A percentile compares a stretch with the other conserved stretches of the same genome.
phyloP scores from a whole-genome alignment of 495 filamentous ascomycete genomes.

The Opeltia flavorubescens region DNA sequence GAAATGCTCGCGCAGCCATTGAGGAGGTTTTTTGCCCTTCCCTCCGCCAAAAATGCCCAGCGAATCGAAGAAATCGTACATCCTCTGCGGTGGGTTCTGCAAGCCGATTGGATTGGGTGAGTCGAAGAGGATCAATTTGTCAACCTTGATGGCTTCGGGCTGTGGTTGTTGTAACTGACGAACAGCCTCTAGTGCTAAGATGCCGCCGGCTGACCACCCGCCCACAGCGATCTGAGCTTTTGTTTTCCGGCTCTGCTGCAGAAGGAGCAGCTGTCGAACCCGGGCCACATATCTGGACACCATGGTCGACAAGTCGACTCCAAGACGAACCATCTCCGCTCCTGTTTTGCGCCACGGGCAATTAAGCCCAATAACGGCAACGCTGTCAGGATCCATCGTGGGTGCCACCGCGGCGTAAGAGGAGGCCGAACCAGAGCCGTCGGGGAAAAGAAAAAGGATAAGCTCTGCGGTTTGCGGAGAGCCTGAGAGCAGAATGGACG shows the following conservation, averaged over 20 bases:
- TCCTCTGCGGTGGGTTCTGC: slow-evolving; percentile 17
- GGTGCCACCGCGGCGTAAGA: slow-evolving; percentile 47
- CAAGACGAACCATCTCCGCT: slow-evolving; percentile 35
- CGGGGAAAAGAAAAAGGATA: slow-evolving; percentile 61
- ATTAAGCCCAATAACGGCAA: slow-evolving; percentile 47
- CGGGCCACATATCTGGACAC: slow-evolving; percentile 42
- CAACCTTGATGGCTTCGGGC: slow-evolving; percentile 17
- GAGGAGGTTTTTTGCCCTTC: slow-evolving; percentile 15
- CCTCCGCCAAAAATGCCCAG: slow-evolving; percentile 23
- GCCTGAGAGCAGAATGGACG: slow-evolving; percentile 38
- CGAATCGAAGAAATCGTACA: slow-evolving; percentile 24
- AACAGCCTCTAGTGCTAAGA: slow-evolving; percentile 27
- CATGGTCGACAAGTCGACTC: slow-evolving; percentile 41
- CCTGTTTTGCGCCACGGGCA: slow-evolving; percentile 48
- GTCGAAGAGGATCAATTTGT: slow-evolving; percentile 25
- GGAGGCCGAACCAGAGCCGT: slow-evolving; percentile 57
- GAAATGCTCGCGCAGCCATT: slow-evolving; percentile 26
- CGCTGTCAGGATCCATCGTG: slow-evolving; percentile 24
- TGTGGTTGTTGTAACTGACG: slow-evolving; percentile 21
- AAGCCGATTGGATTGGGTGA: slow-evolving; percentile 21
- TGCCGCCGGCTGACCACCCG: slow-evolving; percentile 38
- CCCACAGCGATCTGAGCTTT: slow-evolving; percentile 51
- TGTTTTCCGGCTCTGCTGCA: too few species aligned
- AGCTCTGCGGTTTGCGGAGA: slow-evolving; percentile 40
- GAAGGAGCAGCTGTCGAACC: slow-evolving; percentile 45